A percentile compares a stretch with the other conserved stretches of the same genome.
Conservation (phyloP, 75 land plant genomes). For the Pseudotsuga menziesii region DNA sequence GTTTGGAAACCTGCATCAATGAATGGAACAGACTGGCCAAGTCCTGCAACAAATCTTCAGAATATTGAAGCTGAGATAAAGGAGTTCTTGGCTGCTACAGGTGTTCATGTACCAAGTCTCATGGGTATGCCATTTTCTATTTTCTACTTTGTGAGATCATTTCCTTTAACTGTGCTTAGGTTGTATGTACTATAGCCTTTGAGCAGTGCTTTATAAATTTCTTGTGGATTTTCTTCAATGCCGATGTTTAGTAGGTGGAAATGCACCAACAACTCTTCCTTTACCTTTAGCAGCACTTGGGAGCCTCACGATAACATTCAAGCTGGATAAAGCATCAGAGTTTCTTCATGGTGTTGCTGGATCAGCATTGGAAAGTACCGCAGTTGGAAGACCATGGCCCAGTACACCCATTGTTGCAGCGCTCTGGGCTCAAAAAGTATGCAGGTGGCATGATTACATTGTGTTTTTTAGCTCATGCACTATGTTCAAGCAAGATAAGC, state of each 20-base stretch:
- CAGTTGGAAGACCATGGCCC: conserved; percentile 61
- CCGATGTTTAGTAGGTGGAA: conserved; percentile 20
- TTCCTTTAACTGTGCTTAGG: neutral
- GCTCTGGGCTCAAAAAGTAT: conserved; percentile 81
- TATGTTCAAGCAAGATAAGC: conserved; percentile 48
- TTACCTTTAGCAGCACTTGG: conserved; percentile 80
- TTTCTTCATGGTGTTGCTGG: conserved; percentile 71
- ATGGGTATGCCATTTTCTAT: conserved; percentile 11
- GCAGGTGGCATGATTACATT: conserved; percentile 82
- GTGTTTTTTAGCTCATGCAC: conserved; percentile 51
- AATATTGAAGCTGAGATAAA: too few relatives aligned
- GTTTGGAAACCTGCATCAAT: too few relatives aligned
- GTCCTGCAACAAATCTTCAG: too few relatives aligned
- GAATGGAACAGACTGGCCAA: too few relatives aligned
- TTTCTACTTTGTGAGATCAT: neutral
- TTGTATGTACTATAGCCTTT: neutral
- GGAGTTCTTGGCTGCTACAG: too few relatives aligned
- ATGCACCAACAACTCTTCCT: conserved; percentile 47
- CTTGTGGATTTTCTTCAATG: conserved; percentile 3
- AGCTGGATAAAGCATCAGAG: conserved; percentile 65
- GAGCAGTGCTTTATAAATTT: neutral
- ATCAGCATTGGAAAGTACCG: conserved; percentile 64
- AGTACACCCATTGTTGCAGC: conserved; percentile 73
- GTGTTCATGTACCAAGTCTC: too few relatives aligned
- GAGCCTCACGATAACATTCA: conserved; percentile 85